These are phyloP conservation scores for Mantamonas sphyraenae DNA, from an alignment of 78 protist genomes.

Conservation along the genomic window DNA sequence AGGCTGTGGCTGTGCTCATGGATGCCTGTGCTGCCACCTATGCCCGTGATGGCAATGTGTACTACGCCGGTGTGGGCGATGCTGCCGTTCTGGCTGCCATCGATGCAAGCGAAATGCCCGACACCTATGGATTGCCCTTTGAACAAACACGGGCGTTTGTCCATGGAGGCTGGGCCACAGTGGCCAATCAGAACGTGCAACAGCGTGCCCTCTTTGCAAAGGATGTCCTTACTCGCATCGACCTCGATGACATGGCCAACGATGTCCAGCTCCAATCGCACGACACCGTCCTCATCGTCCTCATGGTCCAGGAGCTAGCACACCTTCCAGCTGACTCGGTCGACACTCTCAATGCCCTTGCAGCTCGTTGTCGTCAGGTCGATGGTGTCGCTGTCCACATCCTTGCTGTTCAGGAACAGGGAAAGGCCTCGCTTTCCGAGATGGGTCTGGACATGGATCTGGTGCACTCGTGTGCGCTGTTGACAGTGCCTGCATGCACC, in stretches of 20 bases:
- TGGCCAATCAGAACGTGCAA: no score
- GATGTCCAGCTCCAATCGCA: no score
- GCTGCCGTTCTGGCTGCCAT: constrained; percentile 17
- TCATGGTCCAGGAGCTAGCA: not conserved
- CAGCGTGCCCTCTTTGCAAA: no score
- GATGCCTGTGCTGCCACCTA: not conserved
- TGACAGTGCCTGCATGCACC: not conserved
- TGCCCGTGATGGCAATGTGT: no score
- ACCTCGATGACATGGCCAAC: no score
- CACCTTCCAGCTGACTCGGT: no score
- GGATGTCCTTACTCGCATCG: not conserved
- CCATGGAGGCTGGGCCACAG: no score
- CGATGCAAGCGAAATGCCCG: constrained; percentile 33
- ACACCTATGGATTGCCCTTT: constrained; percentile 26
- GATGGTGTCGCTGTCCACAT: no score
- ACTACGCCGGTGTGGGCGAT: not conserved
- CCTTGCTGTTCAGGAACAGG: not conserved
- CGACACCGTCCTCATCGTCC: no score
- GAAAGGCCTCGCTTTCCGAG: not conserved
- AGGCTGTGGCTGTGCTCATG: not conserved
- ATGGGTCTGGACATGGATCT: not conserved
- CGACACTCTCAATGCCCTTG: no score
- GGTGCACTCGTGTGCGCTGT: no score
- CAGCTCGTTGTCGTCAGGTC: no score
- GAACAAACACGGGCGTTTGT: constrained; percentile 1